Evolutionary conservation across 2,329 filamentous ascomycete genomes (phyloP).

Genomic region (Coniochaeta sp.): DNA sequence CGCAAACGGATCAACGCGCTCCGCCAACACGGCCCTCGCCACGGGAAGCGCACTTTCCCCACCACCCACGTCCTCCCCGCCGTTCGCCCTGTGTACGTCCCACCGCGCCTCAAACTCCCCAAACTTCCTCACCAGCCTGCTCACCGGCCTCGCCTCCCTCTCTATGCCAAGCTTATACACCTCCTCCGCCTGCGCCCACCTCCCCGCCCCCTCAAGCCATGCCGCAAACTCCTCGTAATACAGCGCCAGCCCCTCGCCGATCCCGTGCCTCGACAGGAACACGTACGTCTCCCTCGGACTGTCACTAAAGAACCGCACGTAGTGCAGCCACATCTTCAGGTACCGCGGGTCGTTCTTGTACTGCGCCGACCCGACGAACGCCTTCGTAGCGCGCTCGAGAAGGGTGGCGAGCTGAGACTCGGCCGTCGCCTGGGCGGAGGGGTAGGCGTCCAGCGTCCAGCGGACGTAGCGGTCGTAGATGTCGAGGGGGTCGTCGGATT

Average conservation of each 20-base stretch:
- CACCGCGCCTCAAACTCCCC: conserved; percentile 81
- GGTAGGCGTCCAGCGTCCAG: conserved; percentile 94
- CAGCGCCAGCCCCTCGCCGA: conserved; percentile 80
- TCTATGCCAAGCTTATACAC: conserved; percentile 88
- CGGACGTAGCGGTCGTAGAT: conserved; percentile 94
- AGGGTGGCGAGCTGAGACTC: conserved; percentile 85
- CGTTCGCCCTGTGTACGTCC: conserved; percentile 53
- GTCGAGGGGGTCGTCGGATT: conserved; percentile 92
- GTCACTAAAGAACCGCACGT: conserved; percentile 89
- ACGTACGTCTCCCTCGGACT: conserved; percentile 88
- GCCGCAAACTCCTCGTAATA: conserved; percentile 97
- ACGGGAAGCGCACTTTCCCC: conserved; percentile 77
- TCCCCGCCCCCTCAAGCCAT: conserved; percentile 77
- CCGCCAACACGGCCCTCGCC: conserved; percentile 73
- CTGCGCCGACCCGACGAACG: conserved; percentile 75
- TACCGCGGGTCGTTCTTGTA: conserved; percentile 97
- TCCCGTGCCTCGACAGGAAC: conserved; percentile 79
- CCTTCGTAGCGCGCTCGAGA: conserved; percentile 86
- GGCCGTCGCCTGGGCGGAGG: conserved; percentile 83
- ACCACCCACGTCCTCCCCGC: conserved; percentile 27
- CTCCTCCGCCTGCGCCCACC: conserved; percentile 89
- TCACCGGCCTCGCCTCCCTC: conserved; percentile 73
- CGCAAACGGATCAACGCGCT: conserved; percentile 78
- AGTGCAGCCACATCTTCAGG: conserved; percentile 87
- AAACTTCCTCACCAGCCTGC: conserved; percentile 81